Evolutionary conservation across 1,284 basidiomycete genomes (phyloP).

Genomic region (Earliella scabrosa): DNA sequence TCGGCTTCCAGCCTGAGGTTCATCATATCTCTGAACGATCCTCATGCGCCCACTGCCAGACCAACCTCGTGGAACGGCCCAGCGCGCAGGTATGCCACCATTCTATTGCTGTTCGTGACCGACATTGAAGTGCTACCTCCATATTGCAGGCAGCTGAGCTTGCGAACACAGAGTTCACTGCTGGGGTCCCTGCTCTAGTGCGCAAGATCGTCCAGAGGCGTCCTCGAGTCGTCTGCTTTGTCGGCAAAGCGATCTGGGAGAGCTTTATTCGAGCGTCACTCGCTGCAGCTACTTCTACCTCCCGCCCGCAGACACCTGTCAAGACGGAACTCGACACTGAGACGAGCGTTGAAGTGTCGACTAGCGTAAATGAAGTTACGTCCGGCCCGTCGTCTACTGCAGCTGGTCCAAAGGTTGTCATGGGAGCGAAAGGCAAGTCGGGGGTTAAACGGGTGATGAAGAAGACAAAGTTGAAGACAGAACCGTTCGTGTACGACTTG

Average conservation of each 20-base stretch:
- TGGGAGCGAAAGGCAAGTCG: background rate
- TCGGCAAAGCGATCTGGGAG: constrained; percentile 74
- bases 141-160: constrained; percentile 31
- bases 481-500: constrained; percentile 34
- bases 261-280: constrained; percentile 27
- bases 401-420: background rate
- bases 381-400: background rate
- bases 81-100: constrained; percentile 32
- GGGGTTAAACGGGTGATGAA: background rate
- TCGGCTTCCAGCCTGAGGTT: background rate
- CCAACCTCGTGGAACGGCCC: constrained; percentile 34
- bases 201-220: constrained; percentile 56
- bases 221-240: constrained; percentile 71
- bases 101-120: no score
- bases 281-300: background rate
- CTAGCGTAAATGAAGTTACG: background rate
- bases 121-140: no score
- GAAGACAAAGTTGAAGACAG: background rate
- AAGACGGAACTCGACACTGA: background rate
- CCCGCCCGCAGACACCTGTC: background rate
- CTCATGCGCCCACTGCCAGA: constrained; percentile 17
- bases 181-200: constrained; percentile 45
- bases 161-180: constrained; percentile 25
- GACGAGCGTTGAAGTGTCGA: background rate
- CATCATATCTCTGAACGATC: background rate